A percentile compares a stretch with the other conserved stretches of the same genome.
Evolutionary conservation across 2,329 filamentous ascomycete genomes (phyloP).

Genomic region (Pseudogymnoascus sp.): DNA sequence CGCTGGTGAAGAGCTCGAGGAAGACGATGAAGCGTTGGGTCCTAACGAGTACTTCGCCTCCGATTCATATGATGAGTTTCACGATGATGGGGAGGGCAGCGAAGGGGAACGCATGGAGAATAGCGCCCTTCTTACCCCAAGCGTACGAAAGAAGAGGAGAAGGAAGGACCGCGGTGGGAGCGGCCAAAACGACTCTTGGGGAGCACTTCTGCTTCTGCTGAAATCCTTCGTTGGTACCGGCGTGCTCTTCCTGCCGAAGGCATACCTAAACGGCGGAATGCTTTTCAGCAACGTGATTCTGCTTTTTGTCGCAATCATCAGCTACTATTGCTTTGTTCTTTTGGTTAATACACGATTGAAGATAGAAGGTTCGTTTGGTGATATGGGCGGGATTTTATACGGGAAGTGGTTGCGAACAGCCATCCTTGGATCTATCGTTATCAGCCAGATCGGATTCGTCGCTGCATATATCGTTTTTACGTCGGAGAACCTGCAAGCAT

Average conservation of each 20-base stretch:
- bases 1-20: slow-evolving; percentile 90
- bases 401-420: slow-evolving; percentile 82
- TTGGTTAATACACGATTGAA: slow-evolving; percentile 79
- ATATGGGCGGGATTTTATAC: slow-evolving; percentile 88
- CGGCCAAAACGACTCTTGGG: slow-evolving; percentile 70
- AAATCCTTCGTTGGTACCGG: slow-evolving; percentile 98
- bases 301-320: slow-evolving; percentile 74
- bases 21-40: slow-evolving; percentile 83
- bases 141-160: slow-evolving; percentile 58
- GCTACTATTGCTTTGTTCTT: slow-evolving; percentile 96
- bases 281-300: slow-evolving; percentile 89
- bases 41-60: slow-evolving; percentile 90
- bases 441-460: slow-evolving; percentile 92
- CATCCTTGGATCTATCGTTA: slow-evolving; percentile 85
- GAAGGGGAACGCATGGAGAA: slow-evolving; percentile 79
- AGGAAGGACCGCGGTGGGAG: slow-evolving; percentile 66
- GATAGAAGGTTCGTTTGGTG: slow-evolving; percentile 91
- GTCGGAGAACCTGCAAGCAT: slow-evolving; percentile 88
- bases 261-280: slow-evolving; percentile 96
- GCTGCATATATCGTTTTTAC: slow-evolving; percentile 96
- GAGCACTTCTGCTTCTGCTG: slow-evolving; percentile 75
- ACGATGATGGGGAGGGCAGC: slow-evolving; percentile 46
- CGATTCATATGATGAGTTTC: slow-evolving; percentile 54
- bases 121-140: slow-evolving; percentile 73
- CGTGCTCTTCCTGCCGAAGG: slow-evolving; percentile 84